Evolutionary conservation across 148 eudicot species (phyloP).

Genomic region (Amaranthus cruentus): DNA sequence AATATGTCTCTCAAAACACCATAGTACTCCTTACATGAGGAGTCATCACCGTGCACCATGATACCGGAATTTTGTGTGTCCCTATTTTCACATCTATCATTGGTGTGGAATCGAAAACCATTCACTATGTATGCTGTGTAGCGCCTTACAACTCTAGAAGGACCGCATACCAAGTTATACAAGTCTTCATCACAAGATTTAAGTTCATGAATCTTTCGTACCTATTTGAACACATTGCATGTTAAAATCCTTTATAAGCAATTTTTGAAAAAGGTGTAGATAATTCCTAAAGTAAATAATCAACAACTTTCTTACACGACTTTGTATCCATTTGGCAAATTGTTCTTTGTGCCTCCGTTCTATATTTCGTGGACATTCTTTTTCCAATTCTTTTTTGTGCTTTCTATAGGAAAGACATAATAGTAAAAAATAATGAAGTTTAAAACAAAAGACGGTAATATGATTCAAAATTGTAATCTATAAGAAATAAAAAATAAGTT

Average conservation of each 20-base stretch:
- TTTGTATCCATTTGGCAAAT: neutral
- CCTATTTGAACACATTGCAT: neutral
- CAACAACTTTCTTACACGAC: neutral
- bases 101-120: neutral
- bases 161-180: conserved; percentile 5
- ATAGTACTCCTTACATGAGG: neutral
- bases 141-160: neutral
- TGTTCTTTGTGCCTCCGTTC: neutral
- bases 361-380: neutral
- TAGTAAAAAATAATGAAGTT: too few relatives aligned
- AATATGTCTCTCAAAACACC: too few relatives aligned
- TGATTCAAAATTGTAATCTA: neutral
- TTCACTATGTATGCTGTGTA: neutral
- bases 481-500: neutral
- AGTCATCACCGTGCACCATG: conserved; percentile 1
- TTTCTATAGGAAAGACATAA: neutral
- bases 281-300: neutral
- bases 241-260: too few relatives aligned
- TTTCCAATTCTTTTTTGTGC: neutral
- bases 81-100: neutral
- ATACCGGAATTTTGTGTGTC: neutral
- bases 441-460: too few relatives aligned
- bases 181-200: neutral
- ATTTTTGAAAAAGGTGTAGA: neutral
- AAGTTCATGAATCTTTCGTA: neutral